A percentile compares a stretch with the other conserved stretches of the same genome.
Conservation (phyloP, 1,284 basidiomycete genomes). For the Ganoderma sinense region DNA sequence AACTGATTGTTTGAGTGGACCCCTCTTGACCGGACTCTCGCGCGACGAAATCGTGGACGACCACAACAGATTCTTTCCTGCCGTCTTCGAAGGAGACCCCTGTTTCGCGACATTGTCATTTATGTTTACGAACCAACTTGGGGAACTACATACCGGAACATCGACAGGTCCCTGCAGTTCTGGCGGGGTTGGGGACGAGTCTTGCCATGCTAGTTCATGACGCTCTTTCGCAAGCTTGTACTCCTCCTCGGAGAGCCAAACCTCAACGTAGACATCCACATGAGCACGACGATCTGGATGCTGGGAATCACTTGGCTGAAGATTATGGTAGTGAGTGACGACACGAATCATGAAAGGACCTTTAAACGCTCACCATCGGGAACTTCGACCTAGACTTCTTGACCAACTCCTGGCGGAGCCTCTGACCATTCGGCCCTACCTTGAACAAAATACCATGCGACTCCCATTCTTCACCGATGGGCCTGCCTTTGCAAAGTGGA, state of each 20-base stretch:
- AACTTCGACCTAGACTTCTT: slow-evolving; percentile 74
- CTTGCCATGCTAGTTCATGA: slow-evolving; percentile 74
- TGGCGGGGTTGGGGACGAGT: slow-evolving; percentile 40
- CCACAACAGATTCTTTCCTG: slow-evolving; percentile 58
- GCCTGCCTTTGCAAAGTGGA: slow-evolving; percentile 58
- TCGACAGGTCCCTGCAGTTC: slow-evolving; percentile 51
- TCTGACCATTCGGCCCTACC: slow-evolving; percentile 73
- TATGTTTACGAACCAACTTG: too few relatives aligned
- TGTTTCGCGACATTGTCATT: slow-evolving; percentile 22
- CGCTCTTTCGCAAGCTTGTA: slow-evolving; percentile 68
- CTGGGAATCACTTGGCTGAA: slow-evolving; percentile 75
- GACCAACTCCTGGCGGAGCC: slow-evolving; percentile 70
- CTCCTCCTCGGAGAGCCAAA: slow-evolving; percentile 79
- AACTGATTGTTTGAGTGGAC: slow-evolving; percentile 53
- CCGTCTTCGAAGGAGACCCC: slow-evolving; percentile 42
- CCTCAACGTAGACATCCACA: slow-evolving; percentile 74
- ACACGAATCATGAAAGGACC: slow-evolving; percentile 12
- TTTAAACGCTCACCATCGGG: slow-evolving; percentile 63
- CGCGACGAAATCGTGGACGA: slow-evolving; percentile 43
- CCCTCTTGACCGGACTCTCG: slow-evolving; percentile 41
- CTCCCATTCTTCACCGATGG: slow-evolving; percentile 79
- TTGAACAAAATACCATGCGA: slow-evolving; percentile 72
- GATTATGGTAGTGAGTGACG: slow-evolving; percentile 11
- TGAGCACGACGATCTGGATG: slow-evolving; percentile 75
- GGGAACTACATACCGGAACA: slow-evolving; percentile 33